Base-by-base conservation (phyloP, 2,329 filamentous ascomycete genomes). In the Raffaelea albimanens region DNA sequence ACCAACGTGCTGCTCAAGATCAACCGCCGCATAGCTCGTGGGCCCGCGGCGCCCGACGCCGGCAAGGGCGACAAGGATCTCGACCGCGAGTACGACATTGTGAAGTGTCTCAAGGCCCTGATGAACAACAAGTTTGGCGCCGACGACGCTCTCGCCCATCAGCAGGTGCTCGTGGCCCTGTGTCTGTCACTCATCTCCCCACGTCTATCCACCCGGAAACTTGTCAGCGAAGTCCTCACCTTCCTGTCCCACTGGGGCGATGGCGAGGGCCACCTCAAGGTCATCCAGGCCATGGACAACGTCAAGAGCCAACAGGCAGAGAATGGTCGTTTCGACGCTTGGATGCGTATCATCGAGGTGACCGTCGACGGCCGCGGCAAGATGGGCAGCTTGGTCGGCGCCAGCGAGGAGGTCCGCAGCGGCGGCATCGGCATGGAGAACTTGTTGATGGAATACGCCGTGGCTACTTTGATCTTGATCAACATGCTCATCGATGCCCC, bases 91-190 rank as follows among this genome's bases (percentile, higher is more conserved):
- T 97, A 97, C 63, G 93, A 97, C 61, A 95, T 98, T 53, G 81
- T 95, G 62, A 98, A 98, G 69, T 97, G 93, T 69, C 68, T 98
- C 50, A 97, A 97, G 71, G 89, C 90, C 29, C 69, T 97, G 49
- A 95, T 97, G 85, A 98, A 98, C 79, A 98, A 96, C 77, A 96
- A 95, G 64, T 97, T 95, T 63, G 93, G 93, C 52, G 93, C 93
- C 52, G 93, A 98, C 62, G 90, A 98, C 74, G 93, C 93, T 18
- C 73, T 98, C 49, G 74, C 80, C 51, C 90, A 97, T 61, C 86
- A 93, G 61, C 87, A 91, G 61, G 87, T 97, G 53, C 83, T 96
- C 53, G 81, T 94, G 48, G 87, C 93, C 1, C 74, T 98, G 40
- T 87, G 85, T 44, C 89, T 82, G 20, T 95, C 88, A 33, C 73